Base-by-base conservation (phyloP, 768 basidiomycete species). In the Phaeotremella skinneri region DNA sequence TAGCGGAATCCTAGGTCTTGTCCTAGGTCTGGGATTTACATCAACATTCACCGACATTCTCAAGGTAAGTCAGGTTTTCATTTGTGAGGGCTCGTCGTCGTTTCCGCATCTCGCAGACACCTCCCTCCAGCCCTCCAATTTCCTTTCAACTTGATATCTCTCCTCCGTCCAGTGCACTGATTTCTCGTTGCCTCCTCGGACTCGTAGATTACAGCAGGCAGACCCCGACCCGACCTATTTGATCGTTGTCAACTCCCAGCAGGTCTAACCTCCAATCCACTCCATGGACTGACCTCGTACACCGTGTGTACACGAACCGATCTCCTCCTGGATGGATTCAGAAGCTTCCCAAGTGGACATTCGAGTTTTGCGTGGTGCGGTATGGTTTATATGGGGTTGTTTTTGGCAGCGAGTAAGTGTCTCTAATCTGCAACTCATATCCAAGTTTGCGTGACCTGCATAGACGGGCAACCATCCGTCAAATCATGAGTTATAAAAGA, bases 161-260 rank as follows among this genome's bases (percentile, higher is more conserved):
- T 47, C 2, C 4, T 31, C n/a, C 7, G n/a, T 21, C 7, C 16
- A 14, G 2, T 13, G n/a, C 20, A 23, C 27, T 41, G 39, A 39
- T 17, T 31, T 26, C 9, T 23, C 4, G 42, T 51, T 2, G 55
- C 20, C 16, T 11, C 23, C 2, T 31, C 25, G 16, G 13, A 29
- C 42, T 26, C 20, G 14, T n/a, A 75, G 70, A 72, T 76, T 49
- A 76, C 72, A 3, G 72, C 67, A 30, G 74, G 74, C 29, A 61
- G 75, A 48, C 75, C 75, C 27, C 69, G 75, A 51, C 75, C 75
- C 14, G 75, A 76, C 53, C 62, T 76, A 23, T 66, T 76, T 52
- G 62, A 37, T n/a, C 70, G 75, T 16, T 76, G 75, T 50, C 61
- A 64, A 23, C 67, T 72, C n/a, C 75, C 75, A 2, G 56, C 61